Evolutionary conservation across 108 stramenopile genomes (phyloP).

Genomic region (Cyclotella atomus): DNA sequence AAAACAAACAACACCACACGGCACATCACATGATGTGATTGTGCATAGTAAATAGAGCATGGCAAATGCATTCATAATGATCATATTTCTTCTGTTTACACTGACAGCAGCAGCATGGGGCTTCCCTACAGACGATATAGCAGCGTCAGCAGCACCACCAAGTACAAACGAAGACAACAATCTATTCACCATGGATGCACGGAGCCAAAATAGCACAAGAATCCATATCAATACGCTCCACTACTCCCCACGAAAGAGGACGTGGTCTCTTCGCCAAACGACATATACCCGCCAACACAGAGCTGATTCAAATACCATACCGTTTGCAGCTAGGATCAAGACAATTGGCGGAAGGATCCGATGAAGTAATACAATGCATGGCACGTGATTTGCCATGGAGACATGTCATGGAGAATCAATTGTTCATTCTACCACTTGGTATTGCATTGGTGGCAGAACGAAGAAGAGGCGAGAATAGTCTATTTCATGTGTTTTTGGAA

Average conservation of each 20-base stretch:
- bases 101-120: no score
- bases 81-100: no score
- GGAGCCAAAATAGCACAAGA: conserved; percentile 10
- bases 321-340: conserved; percentile 4
- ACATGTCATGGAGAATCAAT: conserved; percentile 8
- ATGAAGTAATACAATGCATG: background rate
- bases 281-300: background rate
- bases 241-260: background rate
- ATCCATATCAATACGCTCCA: background rate
- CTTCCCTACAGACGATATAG: no score
- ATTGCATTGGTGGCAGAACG: conserved; percentile 4
- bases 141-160: no score
- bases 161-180: no score
- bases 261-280: background rate
- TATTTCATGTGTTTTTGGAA: background rate
- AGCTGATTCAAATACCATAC: conserved; percentile 1
- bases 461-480: background rate
- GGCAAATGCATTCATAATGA: no score
- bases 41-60: no score
- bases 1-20: no score
- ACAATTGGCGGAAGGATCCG: conserved; percentile 2
- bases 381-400: background rate
- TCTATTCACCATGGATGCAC: background rate
- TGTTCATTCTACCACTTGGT: background rate
- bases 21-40: no score